Percentiles rank a stretch among this genome's conserved stretches.
Evolutionary conservation across 179 eudicot species (phyloP).

Genomic region (Actinidia chinensis): DNA sequence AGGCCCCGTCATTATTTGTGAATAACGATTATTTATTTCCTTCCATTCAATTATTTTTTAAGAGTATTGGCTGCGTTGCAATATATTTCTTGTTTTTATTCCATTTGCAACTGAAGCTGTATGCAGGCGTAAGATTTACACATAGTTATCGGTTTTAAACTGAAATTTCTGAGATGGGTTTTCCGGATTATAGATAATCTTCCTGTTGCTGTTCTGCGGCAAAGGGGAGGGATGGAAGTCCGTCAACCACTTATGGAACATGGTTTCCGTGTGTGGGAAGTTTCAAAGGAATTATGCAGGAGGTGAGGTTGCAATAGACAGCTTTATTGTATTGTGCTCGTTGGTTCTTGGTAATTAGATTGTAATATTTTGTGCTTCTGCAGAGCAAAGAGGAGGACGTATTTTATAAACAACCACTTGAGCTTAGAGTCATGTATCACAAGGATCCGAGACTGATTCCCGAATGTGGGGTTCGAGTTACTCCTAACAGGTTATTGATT

Average conservation of each 20-base stretch:
- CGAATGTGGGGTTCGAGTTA: slow-evolving; percentile 61
- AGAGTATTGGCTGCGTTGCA: background rate
- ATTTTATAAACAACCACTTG: slow-evolving; percentile 56
- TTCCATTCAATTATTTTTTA: background rate
- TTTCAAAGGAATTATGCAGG: slow-evolving; percentile 89
- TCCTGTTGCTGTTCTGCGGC: slow-evolving; percentile 87
- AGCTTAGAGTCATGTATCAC: slow-evolving; percentile 53
- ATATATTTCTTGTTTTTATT: background rate
- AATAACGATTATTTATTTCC: background rate
- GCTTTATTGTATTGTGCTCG: background rate
- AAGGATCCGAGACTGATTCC: slow-evolving; percentile 53
- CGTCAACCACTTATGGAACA: slow-evolving; percentile 79
- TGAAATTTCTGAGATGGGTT: slow-evolving; percentile 15
- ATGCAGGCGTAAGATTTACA: background rate
- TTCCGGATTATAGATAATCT: slow-evolving; percentile 91
- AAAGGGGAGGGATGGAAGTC: slow-evolving; percentile 71
- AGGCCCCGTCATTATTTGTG: background rate
- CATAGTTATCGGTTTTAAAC: background rate
- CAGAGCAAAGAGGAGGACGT: slow-evolving; percentile 62
- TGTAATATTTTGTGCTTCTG: background rate
- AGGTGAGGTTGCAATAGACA: slow-evolving; percentile 43
- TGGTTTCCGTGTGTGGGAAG: slow-evolving; percentile 87
- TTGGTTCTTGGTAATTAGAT: slow-evolving; percentile 8
- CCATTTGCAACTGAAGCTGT: background rate
- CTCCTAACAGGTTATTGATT: slow-evolving; percentile 47